These are phyloP conservation scores for Cryptococcus sp. DNA, from an alignment of 1,284 basidiomycete genomes.

Conservation along the genomic window DNA sequence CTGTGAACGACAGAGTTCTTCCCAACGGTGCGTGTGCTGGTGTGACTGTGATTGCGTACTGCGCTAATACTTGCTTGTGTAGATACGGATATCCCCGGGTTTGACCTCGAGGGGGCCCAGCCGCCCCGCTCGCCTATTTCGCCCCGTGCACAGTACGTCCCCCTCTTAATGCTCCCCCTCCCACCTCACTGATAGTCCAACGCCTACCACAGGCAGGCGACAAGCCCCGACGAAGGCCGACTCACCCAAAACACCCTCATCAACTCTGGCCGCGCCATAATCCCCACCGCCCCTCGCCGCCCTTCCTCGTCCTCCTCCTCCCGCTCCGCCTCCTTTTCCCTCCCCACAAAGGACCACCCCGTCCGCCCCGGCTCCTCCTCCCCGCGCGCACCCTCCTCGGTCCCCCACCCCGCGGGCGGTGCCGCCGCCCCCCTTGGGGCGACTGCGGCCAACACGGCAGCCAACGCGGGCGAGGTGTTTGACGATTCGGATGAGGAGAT, in stretches of 20 bases:
- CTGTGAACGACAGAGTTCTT: constrained; percentile 70
- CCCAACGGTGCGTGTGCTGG: constrained; percentile 56
- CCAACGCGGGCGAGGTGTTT: constrained; percentile 42
- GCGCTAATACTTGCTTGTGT: constrained; percentile 1
- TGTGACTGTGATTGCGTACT: background rate
- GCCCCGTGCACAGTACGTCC: constrained; percentile 20
- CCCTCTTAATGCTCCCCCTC: background rate
- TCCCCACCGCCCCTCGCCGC: constrained; percentile 62
- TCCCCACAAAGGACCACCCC: constrained; percentile 35
- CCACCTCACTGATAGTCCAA: background rate
- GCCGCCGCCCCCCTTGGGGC: constrained; percentile 42
- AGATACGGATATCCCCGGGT: constrained; percentile 55
- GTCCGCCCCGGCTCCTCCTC: constrained; percentile 39
- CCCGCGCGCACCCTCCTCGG: constrained; percentile 50
- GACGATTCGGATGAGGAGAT: constrained; percentile 70
- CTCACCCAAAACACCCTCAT: constrained; percentile 11
- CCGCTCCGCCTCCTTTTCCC: constrained; percentile 71
- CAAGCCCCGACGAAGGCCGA: constrained; percentile 7
- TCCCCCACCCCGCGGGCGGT: constrained; percentile 55
- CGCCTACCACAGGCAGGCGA: constrained; percentile 8
- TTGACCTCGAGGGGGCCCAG: constrained; percentile 33
- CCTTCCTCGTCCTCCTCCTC: constrained; percentile 69
- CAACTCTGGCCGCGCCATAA: constrained; percentile 23
- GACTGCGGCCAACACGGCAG: constrained; percentile 44
- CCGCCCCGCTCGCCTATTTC: constrained; percentile 14